phyloP scores from a whole-genome alignment of 2,329 filamentous ascomycete genomes.

The Xylaria hypoxylon region DNA sequence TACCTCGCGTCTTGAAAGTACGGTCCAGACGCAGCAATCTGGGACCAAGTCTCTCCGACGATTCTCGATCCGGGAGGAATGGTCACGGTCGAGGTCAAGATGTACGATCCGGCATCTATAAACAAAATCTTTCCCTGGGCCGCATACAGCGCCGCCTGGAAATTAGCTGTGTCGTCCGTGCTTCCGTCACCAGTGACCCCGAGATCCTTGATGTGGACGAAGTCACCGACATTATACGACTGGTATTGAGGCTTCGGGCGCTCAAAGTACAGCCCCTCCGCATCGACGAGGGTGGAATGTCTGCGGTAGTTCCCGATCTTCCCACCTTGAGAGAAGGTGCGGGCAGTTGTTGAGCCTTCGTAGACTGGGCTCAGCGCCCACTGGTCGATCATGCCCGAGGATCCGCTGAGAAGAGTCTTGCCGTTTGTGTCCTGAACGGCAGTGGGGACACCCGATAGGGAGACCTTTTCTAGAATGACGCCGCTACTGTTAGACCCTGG shows the following conservation, averaged over 20 bases:
- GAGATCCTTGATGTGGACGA: constrained; percentile 41
- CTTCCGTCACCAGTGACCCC: constrained; percentile 63
- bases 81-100: constrained; percentile 51
- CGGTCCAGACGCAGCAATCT: constrained; percentile 44
- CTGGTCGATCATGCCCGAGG: background rate
- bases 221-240: constrained; percentile 38
- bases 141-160: constrained; percentile 61
- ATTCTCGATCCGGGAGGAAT: constrained; percentile 53
- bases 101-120: constrained; percentile 60
- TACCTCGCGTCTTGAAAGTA: constrained; percentile 38
- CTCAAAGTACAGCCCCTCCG: background rate
- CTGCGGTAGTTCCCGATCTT: background rate
- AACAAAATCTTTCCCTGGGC: constrained; percentile 56
- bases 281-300: background rate
- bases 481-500: background rate
- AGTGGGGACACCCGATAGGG: background rate
- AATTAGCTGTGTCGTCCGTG: constrained; percentile 65
- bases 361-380: background rate
- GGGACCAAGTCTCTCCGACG: constrained; percentile 53
- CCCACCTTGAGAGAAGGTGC: background rate
- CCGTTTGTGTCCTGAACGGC: background rate
- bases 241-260: constrained; percentile 1
- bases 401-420: background rate
- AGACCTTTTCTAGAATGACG: background rate
- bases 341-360: background rate